phyloP scores from a whole-genome alignment of 805 yeast genomes.

The Candida koratica region DNA sequence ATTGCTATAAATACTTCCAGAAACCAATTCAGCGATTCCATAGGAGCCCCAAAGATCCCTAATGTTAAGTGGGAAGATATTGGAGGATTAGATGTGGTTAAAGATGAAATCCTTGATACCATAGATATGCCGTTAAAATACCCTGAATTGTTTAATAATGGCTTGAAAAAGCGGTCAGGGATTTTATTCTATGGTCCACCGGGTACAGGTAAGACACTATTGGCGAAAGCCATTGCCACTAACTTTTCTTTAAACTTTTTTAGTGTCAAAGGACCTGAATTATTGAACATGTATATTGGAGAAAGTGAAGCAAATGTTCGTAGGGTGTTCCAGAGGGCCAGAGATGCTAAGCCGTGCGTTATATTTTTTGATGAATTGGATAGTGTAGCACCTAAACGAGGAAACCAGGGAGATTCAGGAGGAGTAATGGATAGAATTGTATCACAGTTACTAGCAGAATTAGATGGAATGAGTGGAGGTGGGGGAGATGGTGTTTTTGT shows the following conservation, averaged over 20 bases:
- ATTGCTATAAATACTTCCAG: constrained; percentile 76
- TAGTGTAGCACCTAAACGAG: constrained; percentile 97
- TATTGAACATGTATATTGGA: constrained; percentile 96
- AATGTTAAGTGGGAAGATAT: constrained; percentile 96
- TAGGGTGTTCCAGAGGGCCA: constrained; percentile 85
- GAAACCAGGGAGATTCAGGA: constrained; percentile 97
- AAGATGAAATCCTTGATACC: constrained; percentile 90
- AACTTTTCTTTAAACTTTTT: constrained; percentile 91
- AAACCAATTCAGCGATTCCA: constrained; percentile 84
- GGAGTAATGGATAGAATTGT: constrained; percentile 99
- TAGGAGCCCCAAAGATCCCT: constrained; percentile 96
- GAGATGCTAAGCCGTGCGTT: constrained; percentile 97
- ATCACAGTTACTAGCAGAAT: constrained; percentile 88
- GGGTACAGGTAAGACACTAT: constrained; percentile 93
- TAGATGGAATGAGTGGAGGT: constrained; percentile 92
- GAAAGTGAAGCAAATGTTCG: constrained; percentile 98
- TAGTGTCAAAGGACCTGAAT: constrained; percentile 96
- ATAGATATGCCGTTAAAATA: constrained; percentile 93
- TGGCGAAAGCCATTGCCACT: constrained; percentile 97
- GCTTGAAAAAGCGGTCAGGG: constrained; percentile 91
- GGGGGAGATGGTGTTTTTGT: constrained; percentile 76
- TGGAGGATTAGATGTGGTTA: constrained; percentile 88
- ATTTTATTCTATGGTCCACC: constrained; percentile 97
- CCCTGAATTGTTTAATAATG: constrained; percentile 83
- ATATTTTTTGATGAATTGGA: constrained; percentile 96